phyloP scores from a whole-genome alignment of 73 alveolate genomes.

The Stentor roeselii region DNA sequence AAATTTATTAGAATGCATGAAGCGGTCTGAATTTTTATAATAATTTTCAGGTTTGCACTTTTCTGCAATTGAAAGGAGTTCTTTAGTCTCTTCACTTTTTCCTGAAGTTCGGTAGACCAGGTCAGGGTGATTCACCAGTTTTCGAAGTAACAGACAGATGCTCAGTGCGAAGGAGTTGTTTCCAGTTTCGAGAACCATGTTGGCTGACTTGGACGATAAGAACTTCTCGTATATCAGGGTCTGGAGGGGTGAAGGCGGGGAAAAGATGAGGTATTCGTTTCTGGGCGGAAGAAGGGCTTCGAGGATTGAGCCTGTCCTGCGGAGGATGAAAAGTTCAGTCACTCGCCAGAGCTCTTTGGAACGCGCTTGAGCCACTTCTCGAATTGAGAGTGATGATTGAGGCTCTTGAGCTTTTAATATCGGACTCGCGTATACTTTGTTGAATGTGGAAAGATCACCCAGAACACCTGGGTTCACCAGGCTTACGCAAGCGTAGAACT shows the following conservation, averaged over 20 bases:
- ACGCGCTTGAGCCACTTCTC: conserved; percentile 37
- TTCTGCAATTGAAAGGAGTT: background rate
- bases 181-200: conserved; percentile 22
- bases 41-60: background rate
- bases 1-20: background rate
- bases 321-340: conserved; percentile 68
- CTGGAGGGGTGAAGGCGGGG: conserved; percentile 79
- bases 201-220: background rate
- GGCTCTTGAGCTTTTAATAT: conserved; percentile 34
- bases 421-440: conserved; percentile 38
- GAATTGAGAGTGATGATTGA: conserved; percentile 21
- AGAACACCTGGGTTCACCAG: conserved; percentile 52
- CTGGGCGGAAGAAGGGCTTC: conserved; percentile 88
- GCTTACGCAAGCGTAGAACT: conserved; percentile 61
- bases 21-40: background rate
- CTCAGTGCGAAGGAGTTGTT: background rate
- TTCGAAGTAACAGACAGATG: conserved; percentile 30
- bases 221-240: conserved; percentile 80
- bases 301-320: conserved; percentile 88
- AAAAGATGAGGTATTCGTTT: conserved; percentile 85
- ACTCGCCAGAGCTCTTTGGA: conserved; percentile 35
- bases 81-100: background rate
- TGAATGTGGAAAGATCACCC: conserved; percentile 36
- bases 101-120: conserved; percentile 29
- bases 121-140: conserved; percentile 53